Conservation (phyloP, 139 green algal species). For the Closterium sp. region DNA sequence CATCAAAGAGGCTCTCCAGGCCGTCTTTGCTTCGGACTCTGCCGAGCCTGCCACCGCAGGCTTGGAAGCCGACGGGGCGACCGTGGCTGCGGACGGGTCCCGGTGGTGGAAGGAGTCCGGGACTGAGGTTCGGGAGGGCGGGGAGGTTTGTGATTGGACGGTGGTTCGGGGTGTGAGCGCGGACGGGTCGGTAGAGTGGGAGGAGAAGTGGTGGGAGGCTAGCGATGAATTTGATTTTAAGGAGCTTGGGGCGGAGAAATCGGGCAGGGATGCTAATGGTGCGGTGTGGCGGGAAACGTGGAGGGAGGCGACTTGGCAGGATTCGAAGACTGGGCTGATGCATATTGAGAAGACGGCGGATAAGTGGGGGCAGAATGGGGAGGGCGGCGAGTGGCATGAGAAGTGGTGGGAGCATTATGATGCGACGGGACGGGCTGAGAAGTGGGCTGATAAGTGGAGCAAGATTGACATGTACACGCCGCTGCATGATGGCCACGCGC, state of each 20-base stretch:
- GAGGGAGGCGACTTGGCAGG: constrained; percentile 48
- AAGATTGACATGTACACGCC: constrained; percentile 21
- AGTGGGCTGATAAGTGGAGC: constrained; percentile 51
- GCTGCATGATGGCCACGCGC: constrained; percentile 14
- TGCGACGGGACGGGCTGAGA: constrained; percentile 21
- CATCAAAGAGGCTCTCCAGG: background rate
- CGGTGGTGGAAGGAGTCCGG: constrained; percentile 47
- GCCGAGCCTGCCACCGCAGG: background rate
- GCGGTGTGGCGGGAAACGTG: constrained; percentile 45
- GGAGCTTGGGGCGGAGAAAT: constrained; percentile 50
- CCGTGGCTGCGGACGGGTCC: constrained; percentile 23
- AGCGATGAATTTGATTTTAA: constrained; percentile 43
- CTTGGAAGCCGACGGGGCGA: constrained; percentile 5
- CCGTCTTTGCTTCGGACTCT: background rate
- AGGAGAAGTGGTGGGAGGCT: constrained; percentile 56
- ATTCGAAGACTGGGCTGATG: constrained; percentile 34
- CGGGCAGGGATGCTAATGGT: constrained; percentile 27
- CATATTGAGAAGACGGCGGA: constrained; percentile 53
- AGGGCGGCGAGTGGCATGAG: constrained; percentile 45
- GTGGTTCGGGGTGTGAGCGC: constrained; percentile 39
- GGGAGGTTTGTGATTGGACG: constrained; percentile 40
- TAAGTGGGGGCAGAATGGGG: constrained; percentile 42
- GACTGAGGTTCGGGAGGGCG: constrained; percentile 31
- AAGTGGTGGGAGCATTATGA: constrained; percentile 53
- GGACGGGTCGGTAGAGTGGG: constrained; percentile 41